Evolutionary conservation across 176 grass and related monocot genomes (phyloP), one percentile per base, ranked within the genome.

Genomic region (Aegilops speltoides): DNA sequence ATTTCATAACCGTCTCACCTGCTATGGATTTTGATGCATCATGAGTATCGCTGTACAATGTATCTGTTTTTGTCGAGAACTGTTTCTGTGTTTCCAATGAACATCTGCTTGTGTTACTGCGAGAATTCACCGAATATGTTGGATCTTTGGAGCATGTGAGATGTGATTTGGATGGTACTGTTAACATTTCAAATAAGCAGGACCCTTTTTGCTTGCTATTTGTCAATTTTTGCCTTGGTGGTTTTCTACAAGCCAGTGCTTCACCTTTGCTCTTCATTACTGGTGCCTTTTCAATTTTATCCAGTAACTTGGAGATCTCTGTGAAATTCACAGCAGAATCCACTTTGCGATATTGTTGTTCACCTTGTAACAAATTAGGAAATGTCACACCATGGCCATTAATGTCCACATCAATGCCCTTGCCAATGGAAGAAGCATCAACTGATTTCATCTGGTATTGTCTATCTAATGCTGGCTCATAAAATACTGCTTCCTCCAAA

Each of bases 141-240:
- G 68, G 15, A 81, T 87, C 68, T 37, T 78, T 62, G 16, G 36
- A 84, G 79, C 43, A 25, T 71, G 78, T 61, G 63, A 22, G 60
- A 76, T 93, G 31, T 65, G 75, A 84, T 78, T 85, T 74, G 22
- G 82, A 79, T 48, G 91, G 93, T 34, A 91, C 16, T 84, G 83
- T 88, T 59, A 93, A 37, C 93, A 93, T 98, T 89, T 95, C 91
- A 90, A 91, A 93, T 79, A 93, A 93, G 78, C 48, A 77, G 78
- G 78, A 52, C 31, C 64, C 37, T 83, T 77, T 91, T 85, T 82
- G 45, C 61, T 88, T 91, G 85, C 33, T 69, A 85, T 75, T 28
- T 76, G 15, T 91, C 20, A 77, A 60, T 86, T 74, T 87, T 67
- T 57, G 77, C 77, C 82, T 86, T 67, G 86, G 77, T 19, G 7